Percentiles rank a stretch among this genome's conserved stretches.
Conservation (phyloP, 2,329 filamentous ascomycete species). For the Arthrobotrys iridis region DNA sequence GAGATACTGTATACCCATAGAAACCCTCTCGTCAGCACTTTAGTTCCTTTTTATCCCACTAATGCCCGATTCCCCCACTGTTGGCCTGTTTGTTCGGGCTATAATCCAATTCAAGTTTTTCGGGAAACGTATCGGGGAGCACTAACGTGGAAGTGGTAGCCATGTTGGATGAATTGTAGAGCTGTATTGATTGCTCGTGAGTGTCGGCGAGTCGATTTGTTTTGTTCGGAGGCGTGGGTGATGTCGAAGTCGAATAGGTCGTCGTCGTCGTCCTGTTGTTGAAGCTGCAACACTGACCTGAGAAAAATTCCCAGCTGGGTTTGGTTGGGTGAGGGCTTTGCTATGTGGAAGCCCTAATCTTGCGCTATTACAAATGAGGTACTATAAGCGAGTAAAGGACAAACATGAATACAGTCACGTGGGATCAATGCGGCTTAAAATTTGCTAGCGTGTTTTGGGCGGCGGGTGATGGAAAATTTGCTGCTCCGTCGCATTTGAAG, state of each 20-base stretch:
- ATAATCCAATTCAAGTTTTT: neutral
- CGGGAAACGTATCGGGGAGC: neutral
- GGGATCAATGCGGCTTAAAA: slow-evolving; percentile 27
- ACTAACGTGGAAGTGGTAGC: slow-evolving; percentile 51
- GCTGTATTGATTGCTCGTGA: slow-evolving; percentile 28
- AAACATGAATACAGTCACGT: slow-evolving; percentile 23
- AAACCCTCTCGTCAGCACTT: slow-evolving; percentile 43
- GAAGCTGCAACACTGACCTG: slow-evolving; percentile 35
- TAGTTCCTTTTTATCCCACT: slow-evolving; percentile 1
- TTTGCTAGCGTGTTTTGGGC: slow-evolving; percentile 7
- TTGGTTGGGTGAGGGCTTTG: slow-evolving; percentile 49
- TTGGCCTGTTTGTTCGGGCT: neutral
- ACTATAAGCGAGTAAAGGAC: slow-evolving; percentile 28
- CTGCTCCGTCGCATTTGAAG: slow-evolving; percentile 4
- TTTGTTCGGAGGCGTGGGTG: slow-evolving; percentile 8
- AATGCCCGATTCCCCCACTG: neutral
- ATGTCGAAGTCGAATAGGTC: slow-evolving; percentile 25
- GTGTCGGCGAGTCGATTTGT: neutral
- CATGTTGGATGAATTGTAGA: slow-evolving; percentile 38
- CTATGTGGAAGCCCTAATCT: slow-evolving; percentile 45
- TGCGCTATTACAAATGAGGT: neutral
- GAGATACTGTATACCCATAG: slow-evolving; percentile 56
- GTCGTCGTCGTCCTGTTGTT: slow-evolving; percentile 43
- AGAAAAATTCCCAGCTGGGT: slow-evolving; percentile 36
- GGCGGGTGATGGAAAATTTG: slow-evolving; percentile 37